These are phyloP conservation scores for Micractinium conductrix DNA, from an alignment of 139 green algal species.

Conservation along the genomic window DNA sequence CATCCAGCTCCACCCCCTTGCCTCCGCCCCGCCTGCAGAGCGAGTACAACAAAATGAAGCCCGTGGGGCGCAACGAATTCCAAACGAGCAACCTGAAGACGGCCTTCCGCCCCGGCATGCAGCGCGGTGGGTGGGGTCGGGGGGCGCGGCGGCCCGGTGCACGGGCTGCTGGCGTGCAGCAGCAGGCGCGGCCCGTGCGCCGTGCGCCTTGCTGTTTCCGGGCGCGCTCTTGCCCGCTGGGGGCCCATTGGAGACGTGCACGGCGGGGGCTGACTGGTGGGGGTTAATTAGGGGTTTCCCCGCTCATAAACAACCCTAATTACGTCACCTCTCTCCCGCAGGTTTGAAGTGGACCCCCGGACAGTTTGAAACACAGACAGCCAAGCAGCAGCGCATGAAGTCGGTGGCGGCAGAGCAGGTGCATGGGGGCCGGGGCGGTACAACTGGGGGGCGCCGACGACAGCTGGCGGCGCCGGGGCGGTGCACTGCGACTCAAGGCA, in stretches of 20 bases:
- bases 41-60: conserved; percentile 44
- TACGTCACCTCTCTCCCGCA: background rate
- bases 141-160: background rate
- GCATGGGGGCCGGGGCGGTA: too few relatives aligned
- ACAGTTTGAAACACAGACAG: conserved; percentile 22
- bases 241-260: too few relatives aligned
- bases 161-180: background rate
- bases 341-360: conserved; percentile 35
- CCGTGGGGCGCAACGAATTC: conserved; percentile 36
- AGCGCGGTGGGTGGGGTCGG: background rate
- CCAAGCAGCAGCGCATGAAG: background rate
- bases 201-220: too few relatives aligned
- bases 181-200: background rate
- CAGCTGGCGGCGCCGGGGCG: too few relatives aligned
- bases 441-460: too few relatives aligned
- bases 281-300: too few relatives aligned
- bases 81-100: conserved; percentile 40
- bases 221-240: too few relatives aligned
- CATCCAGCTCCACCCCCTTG: too few relatives aligned
- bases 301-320: too few relatives aligned
- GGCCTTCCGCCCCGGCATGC: conserved; percentile 40
- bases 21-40: background rate
- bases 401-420: background rate
- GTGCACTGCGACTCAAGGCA: too few relatives aligned
- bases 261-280: background rate